These are phyloP conservation scores for Eimeria acervulina DNA, from an alignment of 169 alveolate genomes.

Conservation along the genomic window DNA sequence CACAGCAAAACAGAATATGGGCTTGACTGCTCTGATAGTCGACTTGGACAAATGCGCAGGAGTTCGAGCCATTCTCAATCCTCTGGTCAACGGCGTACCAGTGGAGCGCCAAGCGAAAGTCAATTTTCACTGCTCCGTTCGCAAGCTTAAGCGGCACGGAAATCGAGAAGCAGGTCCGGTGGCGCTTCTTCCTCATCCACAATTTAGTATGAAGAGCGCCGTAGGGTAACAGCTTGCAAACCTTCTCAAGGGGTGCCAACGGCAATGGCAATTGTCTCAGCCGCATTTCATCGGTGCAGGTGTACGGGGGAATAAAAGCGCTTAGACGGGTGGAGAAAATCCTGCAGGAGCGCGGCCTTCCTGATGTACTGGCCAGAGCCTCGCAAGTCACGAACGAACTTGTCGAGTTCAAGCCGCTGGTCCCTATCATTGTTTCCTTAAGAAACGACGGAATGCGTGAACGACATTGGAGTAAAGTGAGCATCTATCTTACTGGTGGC, in stretches of 20 bases:
- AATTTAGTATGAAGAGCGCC: background rate
- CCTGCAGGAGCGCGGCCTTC: conserved; percentile 82
- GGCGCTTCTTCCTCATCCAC: background rate
- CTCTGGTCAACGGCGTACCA: conserved; percentile 94
- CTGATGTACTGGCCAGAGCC: conserved; percentile 86
- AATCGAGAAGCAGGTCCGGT: conserved; percentile 69
- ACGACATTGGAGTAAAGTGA: conserved; percentile 94
- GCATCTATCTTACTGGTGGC: background rate
- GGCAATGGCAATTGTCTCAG: background rate
- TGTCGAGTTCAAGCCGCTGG: conserved; percentile 94
- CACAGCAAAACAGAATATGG: background rate
- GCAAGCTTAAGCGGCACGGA: conserved; percentile 92
- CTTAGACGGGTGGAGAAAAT: conserved; percentile 69
- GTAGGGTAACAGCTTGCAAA: background rate
- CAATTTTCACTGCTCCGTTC: conserved; percentile 94
- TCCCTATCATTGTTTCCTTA: conserved; percentile 94
- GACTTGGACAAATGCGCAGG: conserved; percentile 87
- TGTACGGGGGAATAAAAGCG: conserved; percentile 40
- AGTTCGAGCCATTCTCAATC: conserved; percentile 94
- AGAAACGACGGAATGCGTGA: conserved; percentile 96
- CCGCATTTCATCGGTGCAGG: background rate
- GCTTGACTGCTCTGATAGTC: background rate
- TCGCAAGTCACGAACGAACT: conserved; percentile 90
- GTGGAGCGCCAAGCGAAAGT: conserved; percentile 92
- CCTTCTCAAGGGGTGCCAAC: background rate